Base-by-base conservation (phyloP, 306 rosid genomes). In the Cajanus cajan region DNA sequence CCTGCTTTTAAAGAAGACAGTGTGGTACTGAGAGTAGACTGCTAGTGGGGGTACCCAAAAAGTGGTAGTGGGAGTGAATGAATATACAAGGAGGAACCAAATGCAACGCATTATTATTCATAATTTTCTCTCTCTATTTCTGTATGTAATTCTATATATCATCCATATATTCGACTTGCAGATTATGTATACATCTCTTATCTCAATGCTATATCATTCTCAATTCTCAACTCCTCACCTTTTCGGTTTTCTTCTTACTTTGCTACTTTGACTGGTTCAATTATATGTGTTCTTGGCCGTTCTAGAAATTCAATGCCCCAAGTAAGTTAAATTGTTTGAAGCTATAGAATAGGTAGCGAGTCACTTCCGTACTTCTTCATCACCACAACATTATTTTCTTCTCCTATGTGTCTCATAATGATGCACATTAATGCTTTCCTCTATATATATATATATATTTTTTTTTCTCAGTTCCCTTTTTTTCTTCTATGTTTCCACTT, bases 1-100 rank as follows among this genome's bases (percentile, higher is more conserved):
- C 62, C 54, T 51, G 87, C 83, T 80, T 83, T 80, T 73, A 58
- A 77, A 52, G 67, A 77, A 71, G 69, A 80, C 81, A 77, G 54
- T 68, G 70, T 62, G 48, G 51, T 71, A 73, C 77, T 78, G 31
- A n/a, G 39, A 47, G 79, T 76, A 51, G 68, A 80, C 79, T 80
- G 58, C 36, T 68, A 59, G 78, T 75, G 70, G 78, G 77, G 57
- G 63, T 50, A 76, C 80, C 73, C 19, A 78, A 71, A 84, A 80
- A 76, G 83, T 66, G 83, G 39, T 52, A 43, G 52, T 71, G 64
- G 39, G 37, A 59, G 68, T 21, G 71, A 31, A 13, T 73, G 31
- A 36, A 61, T 62, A 84, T 62, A 72, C 68, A 70, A 37, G 63
- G 84, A 69, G 68, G 58, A 43, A 67, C 80, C 68, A 39, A 82